phyloP scores from a whole-genome alignment of 331 rosid species.

The Malus hybrid region DNA sequence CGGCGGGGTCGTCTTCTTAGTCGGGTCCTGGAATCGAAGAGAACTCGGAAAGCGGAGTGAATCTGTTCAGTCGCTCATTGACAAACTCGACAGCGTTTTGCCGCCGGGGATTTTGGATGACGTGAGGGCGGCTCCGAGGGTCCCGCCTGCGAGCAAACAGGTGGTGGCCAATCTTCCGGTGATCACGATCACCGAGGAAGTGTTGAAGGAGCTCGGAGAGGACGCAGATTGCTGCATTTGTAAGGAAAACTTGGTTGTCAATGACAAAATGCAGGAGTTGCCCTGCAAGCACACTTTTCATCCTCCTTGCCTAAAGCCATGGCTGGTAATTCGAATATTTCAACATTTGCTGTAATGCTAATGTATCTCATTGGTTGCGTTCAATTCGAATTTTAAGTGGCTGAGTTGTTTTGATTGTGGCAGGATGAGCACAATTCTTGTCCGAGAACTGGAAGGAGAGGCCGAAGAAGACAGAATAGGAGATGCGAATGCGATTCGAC shows the following conservation, averaged over 20 bases:
- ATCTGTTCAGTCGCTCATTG: constrained; percentile 54
- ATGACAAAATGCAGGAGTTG: constrained; percentile 35
- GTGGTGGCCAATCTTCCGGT: constrained; percentile 83
- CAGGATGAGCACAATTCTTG: constrained; percentile 95
- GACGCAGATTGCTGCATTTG: constrained; percentile 90
- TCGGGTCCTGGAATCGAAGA: background rate
- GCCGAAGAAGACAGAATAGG: constrained; percentile 90
- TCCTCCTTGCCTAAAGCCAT: constrained; percentile 84
- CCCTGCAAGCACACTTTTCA: constrained; percentile 89
- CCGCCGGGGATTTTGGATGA: constrained; percentile 61
- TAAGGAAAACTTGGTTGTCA: constrained; percentile 60
- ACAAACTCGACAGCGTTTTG: constrained; percentile 55
- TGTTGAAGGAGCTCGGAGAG: constrained; percentile 52
- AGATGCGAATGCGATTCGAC: constrained; percentile 79
- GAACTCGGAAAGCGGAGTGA: constrained; percentile 31
- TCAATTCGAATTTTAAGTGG: background rate
- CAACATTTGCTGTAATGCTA: background rate
- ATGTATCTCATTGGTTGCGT: background rate
- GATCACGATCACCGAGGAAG: constrained; percentile 59
- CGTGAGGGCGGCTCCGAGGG: constrained; percentile 47
- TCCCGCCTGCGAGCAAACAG: constrained; percentile 90
- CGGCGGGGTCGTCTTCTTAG: constrained; percentile 55
- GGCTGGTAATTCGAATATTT: constrained; percentile 59
- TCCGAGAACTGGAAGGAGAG: constrained; percentile 96
- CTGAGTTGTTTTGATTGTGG: background rate